These are phyloP conservation scores for Vitis riparia DNA, from an alignment of 164 flowering plant species.

Conservation along the genomic window DNA sequence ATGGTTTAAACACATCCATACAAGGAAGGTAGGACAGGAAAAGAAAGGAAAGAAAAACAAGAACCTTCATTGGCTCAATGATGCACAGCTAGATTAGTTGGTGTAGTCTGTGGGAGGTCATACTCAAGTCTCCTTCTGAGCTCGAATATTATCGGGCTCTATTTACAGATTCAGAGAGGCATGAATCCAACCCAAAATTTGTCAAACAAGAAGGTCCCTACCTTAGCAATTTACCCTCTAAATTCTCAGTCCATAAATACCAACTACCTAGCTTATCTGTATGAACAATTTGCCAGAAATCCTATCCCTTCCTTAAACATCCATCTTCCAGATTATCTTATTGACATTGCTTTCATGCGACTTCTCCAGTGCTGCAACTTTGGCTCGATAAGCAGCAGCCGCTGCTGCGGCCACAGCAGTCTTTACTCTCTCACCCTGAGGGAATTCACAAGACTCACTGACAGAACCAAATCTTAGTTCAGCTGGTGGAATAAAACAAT, in stretches of 20 bases:
- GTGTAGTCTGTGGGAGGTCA: too few relatives aligned
- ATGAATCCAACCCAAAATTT: conserved; percentile 12
- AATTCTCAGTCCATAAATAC: conserved; percentile 6
- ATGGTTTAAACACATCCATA: too few relatives aligned
- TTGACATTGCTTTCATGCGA: neutral
- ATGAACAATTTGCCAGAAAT: neutral
- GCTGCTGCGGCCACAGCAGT: neutral
- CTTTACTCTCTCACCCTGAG: conserved; percentile 20
- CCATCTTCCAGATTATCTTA: neutral
- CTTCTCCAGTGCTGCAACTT: neutral
- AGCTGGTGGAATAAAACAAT: conserved; percentile 31
- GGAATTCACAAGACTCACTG: conserved; percentile 19
- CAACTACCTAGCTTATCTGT: neutral
- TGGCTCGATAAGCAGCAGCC: conserved; percentile 1
- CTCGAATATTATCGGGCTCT: neutral
- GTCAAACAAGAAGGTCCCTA: conserved; percentile 7
- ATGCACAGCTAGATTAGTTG: conserved; percentile 1
- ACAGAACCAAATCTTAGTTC: conserved; percentile 21
- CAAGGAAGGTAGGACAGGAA: too few relatives aligned
- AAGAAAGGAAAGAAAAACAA: neutral
- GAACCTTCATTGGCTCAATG: neutral
- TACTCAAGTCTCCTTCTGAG: too few relatives aligned
- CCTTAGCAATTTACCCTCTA: conserved; percentile 4
- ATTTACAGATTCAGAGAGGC: conserved; percentile 25
- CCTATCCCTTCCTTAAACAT: neutral